Evolutionary conservation across 306 rosid genomes (phyloP).

Genomic region (Acacia confusa): DNA sequence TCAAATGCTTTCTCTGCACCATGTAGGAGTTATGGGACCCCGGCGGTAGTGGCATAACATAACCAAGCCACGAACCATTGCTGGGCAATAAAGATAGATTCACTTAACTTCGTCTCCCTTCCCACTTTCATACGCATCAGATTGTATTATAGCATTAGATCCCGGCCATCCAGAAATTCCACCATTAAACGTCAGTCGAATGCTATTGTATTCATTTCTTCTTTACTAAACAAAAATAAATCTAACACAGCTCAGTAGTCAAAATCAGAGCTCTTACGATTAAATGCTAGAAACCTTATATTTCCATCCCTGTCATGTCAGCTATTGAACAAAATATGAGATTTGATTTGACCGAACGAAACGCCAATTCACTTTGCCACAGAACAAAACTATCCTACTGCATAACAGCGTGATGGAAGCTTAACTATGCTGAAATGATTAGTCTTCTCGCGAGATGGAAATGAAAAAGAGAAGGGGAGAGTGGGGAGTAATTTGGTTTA

Average conservation of each 20-base stretch:
- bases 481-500: not conserved
- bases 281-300: slow-evolving; percentile 6
- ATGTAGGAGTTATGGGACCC: not conserved
- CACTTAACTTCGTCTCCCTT: not conserved
- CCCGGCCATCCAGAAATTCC: not conserved
- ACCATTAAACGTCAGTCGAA: not conserved
- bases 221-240: not conserved
- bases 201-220: slow-evolving; percentile 20
- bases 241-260: not conserved
- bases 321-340: not conserved
- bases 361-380: not conserved
- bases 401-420: not conserved
- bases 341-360: not conserved
- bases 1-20: not conserved
- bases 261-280: not conserved
- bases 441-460: not conserved
- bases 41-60: not conserved
- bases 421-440: not conserved
- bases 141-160: not conserved
- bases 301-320: slow-evolving; percentile 19
- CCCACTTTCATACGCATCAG: not conserved
- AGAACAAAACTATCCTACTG: not conserved
- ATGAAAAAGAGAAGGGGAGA: not conserved
- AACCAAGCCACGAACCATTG: not conserved
- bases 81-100: not conserved